Evolutionary conservation across 371 early-diverging fungal species (phyloP), one percentile per base, ranked within the genome.

Genomic region (Parasitella parasitica): DNA sequence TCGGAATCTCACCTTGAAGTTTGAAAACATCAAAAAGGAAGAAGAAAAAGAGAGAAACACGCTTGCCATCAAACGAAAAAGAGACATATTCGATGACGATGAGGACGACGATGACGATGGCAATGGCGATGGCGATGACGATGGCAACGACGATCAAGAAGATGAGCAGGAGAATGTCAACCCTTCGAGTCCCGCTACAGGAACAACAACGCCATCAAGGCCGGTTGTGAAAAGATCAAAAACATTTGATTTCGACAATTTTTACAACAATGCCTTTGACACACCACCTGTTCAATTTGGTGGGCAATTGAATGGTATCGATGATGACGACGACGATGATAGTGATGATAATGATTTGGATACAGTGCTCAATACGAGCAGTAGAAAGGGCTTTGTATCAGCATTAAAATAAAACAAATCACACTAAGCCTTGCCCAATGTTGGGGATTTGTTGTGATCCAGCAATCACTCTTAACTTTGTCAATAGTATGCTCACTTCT

Each of bases 1-100:
- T n/a, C 41, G 64, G 15, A 52, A 63, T 13, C 57, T 63, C 15
- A 63, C 64, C 0, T 34, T 51, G 16, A 38, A 32, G 15, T 57
- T 63, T 11, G 52, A 63, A 43, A 37, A 41, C 11, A 50, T 63
- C 1, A 20, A 39, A n/a, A 38, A 60, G 4, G 41, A 60, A 32
- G 41, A 43, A 20, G 43, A 39, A 22, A 52, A 41, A 24, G 52
- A 41, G 9, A 30, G 24, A 52, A 46, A 46, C 11, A 46, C 2
- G 0, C 30, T 22, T 15, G 15, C 18, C 7, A 16, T 32, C 16
- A 41, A 52, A 16, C 41, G n/a, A 18, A 60, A 39, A 39, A 16
- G 20, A 30, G 30, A 32, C 41, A 32, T 41, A 13, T 39, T 52
- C 53, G 39, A 30, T 3, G 53, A 41, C 6, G 57, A 57, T 6